Conservation (phyloP, 2,329 filamentous ascomycete genomes). For the Fusarium equiseti region DNA sequence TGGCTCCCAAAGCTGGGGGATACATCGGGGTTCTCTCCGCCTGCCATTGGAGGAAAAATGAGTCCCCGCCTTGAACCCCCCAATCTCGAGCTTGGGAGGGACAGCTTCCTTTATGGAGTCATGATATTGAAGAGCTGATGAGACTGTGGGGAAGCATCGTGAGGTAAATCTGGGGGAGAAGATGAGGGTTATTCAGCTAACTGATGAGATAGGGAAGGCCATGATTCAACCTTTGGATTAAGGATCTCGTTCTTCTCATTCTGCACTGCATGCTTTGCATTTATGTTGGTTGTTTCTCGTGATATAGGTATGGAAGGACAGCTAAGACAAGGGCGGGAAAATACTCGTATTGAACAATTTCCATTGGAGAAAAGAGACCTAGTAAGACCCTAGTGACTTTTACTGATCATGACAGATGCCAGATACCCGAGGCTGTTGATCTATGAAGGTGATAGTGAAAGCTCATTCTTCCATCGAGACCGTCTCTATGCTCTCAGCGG, state of each 20-base stretch:
- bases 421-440: not conserved
- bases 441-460: not conserved
- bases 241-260: not conserved
- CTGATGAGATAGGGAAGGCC: not conserved
- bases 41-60: conserved; percentile 49
- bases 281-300: conserved; percentile 9
- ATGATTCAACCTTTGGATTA: not conserved
- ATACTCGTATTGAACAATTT: conserved; percentile 1
- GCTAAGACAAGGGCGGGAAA: conserved; percentile 21
- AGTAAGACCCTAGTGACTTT: not conserved
- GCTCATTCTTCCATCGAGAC: not conserved
- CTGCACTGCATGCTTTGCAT: not conserved
- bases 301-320: not conserved
- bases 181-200: conserved; percentile 9
- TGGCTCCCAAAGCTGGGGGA: conserved; percentile 15
- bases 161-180: not conserved
- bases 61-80: conserved; percentile 36
- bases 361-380: conserved; percentile 15
- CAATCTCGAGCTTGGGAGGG: conserved; percentile 34
- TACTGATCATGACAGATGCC: conserved; percentile 16
- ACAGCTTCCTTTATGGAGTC: conserved; percentile 31
- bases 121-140: conserved; percentile 34
- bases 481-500: not conserved
- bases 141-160: conserved; percentile 19
- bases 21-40: conserved; percentile 44